phyloP scores from a whole-genome alignment of 805 yeast genomes.

The Grigorovia yakushimaensis region DNA sequence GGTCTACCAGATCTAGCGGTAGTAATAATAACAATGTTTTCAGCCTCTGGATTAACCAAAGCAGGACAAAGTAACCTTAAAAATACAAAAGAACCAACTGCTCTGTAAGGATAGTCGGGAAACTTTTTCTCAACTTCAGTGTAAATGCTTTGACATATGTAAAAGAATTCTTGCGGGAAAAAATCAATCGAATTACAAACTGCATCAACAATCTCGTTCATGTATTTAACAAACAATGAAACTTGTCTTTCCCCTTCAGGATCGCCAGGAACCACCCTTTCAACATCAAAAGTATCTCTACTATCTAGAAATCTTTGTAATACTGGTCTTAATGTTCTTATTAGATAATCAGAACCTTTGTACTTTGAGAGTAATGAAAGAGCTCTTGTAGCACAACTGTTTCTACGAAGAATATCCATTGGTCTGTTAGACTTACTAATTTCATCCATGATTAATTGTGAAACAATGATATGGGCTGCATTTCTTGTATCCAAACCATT shows the following conservation, averaged over 20 bases:
- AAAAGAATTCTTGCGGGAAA: constrained; percentile 64
- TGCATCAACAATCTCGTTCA: constrained; percentile 46
- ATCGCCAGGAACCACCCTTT: constrained; percentile 34
- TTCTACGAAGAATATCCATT: constrained; percentile 68
- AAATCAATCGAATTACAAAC: constrained; percentile 44
- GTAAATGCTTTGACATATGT: constrained; percentile 59
- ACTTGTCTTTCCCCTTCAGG: constrained; percentile 34
- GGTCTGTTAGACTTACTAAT: constrained; percentile 50
- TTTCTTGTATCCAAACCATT: constrained; percentile 41
- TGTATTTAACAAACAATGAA: constrained; percentile 43
- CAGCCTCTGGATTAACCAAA: constrained; percentile 70
- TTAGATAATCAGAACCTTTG: constrained; percentile 54
- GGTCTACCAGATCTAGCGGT: constrained; percentile 45
- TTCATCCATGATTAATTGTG: constrained; percentile 50
- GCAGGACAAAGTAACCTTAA: constrained; percentile 81
- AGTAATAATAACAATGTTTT: constrained; percentile 32
- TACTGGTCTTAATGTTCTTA: constrained; percentile 43
- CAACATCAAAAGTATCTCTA: constrained; percentile 54
- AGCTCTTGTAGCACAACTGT: constrained; percentile 72
- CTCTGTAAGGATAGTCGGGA: constrained; percentile 55
- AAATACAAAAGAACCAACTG: constrained; percentile 82
- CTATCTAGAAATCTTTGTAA: constrained; percentile 42
- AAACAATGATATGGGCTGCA: constrained; percentile 38
- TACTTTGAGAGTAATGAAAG: constrained; percentile 60
- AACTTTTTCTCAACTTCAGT: constrained; percentile 48